Conservation (phyloP, 352 stramenopile genomes). For the Pythium insidiosum region DNA sequence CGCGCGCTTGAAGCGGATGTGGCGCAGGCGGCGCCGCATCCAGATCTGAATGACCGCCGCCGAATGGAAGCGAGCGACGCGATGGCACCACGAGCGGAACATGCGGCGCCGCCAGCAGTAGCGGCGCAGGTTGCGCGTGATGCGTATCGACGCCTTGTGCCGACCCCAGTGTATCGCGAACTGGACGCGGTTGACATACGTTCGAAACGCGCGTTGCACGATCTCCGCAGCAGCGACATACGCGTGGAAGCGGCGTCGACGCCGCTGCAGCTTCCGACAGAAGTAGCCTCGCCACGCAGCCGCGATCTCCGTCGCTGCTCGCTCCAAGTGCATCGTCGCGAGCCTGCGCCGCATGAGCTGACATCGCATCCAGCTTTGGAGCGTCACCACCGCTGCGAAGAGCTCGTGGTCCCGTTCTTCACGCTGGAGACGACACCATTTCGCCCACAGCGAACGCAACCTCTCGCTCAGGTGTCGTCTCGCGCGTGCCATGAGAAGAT, state of each 20-base stretch:
- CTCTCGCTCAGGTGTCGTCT: conserved; percentile 18
- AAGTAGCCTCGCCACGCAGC: conserved; percentile 38
- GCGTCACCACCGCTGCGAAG: conserved; percentile 28
- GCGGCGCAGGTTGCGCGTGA: conserved; percentile 24
- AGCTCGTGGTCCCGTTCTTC: conserved; percentile 18
- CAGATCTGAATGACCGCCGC: conserved; percentile 47
- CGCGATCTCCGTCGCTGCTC: conserved; percentile 28
- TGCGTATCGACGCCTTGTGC: conserved; percentile 25
- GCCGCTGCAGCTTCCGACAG: conserved; percentile 30
- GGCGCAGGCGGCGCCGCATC: conserved; percentile 19
- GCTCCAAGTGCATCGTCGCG: conserved; percentile 17
- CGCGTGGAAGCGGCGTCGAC: conserved; percentile 20
- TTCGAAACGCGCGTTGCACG: conserved; percentile 34
- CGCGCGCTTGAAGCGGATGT: conserved; percentile 15
- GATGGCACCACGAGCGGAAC: conserved; percentile 27
- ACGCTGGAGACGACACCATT: conserved; percentile 16
- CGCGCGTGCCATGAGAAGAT: conserved; percentile 27
- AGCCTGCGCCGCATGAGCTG: conserved; percentile 20
- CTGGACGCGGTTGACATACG: conserved; percentile 24
- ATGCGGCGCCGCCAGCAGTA: conserved; percentile 31
- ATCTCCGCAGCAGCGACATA: conserved; percentile 23
- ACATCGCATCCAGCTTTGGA: conserved; percentile 48
- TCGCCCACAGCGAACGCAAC: conserved; percentile 19
- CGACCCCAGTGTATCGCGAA: conserved; percentile 16
- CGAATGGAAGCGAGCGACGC: conserved; percentile 44